Conservation (phyloP, 306 rosid genomes). For the Pachyrhizus erosus region DNA sequence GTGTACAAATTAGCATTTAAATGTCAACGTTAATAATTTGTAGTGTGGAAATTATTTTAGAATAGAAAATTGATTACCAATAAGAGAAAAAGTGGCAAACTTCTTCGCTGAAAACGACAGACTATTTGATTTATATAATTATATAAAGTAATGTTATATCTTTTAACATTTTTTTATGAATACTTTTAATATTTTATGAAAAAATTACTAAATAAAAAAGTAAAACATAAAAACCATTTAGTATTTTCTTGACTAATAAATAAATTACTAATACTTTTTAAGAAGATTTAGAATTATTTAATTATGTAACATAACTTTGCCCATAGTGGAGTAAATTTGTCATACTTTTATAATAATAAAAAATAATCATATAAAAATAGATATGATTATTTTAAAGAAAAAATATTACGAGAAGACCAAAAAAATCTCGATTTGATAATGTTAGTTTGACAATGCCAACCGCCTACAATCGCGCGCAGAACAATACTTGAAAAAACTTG, state of each 20-base stretch:
- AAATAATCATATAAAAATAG: neutral
- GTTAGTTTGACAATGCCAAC: neutral
- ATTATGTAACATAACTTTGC: neutral
- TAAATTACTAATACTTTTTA: neutral
- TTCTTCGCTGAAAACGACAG: conserved; percentile 11
- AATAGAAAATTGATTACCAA: neutral
- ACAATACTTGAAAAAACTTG: neutral
- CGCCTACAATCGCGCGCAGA: neutral
- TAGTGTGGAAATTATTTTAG: neutral
- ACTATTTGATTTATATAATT: neutral
- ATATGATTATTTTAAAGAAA: no score
- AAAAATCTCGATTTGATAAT: neutral
- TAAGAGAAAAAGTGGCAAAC: neutral
- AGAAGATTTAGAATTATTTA: neutral
- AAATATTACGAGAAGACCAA: neutral
- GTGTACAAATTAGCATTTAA: neutral
- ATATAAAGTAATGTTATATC: neutral
- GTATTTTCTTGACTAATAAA: neutral
- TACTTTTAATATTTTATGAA: neutral
- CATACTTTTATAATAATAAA: neutral
- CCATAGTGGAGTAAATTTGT: neutral
- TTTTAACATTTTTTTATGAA: neutral
- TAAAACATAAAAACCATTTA: neutral
- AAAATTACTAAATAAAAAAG: neutral
- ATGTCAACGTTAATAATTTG: conserved; percentile 36